Conservation (phyloP, 2,329 filamentous ascomycete genomes). For the Byssoonygena ceratinophila region DNA sequence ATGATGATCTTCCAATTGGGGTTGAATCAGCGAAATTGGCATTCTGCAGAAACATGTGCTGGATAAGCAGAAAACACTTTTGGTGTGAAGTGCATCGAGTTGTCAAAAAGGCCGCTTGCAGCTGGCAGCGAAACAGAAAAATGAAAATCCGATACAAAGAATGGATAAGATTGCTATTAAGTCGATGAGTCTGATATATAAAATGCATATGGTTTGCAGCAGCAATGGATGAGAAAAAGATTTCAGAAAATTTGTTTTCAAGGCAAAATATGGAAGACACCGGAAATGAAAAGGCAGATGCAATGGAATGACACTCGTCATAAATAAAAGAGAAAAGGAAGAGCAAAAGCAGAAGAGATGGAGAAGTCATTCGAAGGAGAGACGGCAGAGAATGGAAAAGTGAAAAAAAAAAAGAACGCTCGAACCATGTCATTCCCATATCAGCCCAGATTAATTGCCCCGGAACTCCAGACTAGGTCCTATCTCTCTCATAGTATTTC, state of each 20-base stretch:
- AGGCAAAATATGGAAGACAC: neutral
- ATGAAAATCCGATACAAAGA: no score
- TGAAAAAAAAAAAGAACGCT: neutral
- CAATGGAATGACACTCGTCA: neutral
- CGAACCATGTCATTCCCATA: neutral
- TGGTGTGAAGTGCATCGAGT: no score
- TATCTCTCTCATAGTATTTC: neutral
- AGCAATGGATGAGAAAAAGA: neutral
- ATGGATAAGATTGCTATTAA: constrained; percentile 3
- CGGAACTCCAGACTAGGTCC: neutral
- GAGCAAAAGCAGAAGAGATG: neutral
- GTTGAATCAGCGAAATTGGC: no score
- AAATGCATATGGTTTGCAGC: constrained; percentile 1
- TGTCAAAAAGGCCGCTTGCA: no score
- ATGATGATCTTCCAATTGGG: no score
- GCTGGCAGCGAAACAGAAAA: no score
- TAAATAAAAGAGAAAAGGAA: neutral
- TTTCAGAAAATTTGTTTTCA: neutral
- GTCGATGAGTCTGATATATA: constrained; percentile 8
- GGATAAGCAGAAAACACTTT: no score
- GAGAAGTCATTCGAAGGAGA: no score
- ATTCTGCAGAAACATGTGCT: no score
- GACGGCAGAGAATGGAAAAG: no score
- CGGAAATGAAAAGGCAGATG: no score
- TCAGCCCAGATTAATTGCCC: neutral